Evolutionary conservation across 140 eudicot genomes (phyloP), one percentile per base, ranked within the genome.

Genomic region (Flaveria floridana): DNA sequence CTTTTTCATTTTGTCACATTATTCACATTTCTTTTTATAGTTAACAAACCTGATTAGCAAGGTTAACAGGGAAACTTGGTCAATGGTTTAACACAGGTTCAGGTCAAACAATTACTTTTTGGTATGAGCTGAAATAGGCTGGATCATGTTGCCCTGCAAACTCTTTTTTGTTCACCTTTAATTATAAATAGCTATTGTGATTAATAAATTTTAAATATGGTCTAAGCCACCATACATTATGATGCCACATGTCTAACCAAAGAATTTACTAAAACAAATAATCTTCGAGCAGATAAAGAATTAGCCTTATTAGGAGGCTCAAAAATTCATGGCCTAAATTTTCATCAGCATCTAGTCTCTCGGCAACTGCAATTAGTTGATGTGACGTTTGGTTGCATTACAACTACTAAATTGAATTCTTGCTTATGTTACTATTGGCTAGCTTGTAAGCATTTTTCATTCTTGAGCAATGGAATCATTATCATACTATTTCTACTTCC

Each of bases 401-500:
- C 64, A 52, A 13, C 59, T 5, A 52, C 59, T 52, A 70, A 28
- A 25, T 12, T 9, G n/a, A 23, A 13, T 62, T 73, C 42, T 34
- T 13, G 2, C 57, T 10, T 52, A 23, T 4, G 30, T 9, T 44
- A 53, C 21, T 53, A 53, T 53, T 53, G 1, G 46, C 62, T 61
- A 74, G 70, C 21, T 74, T 74, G 20, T 42, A 46, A 5, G 37
- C 44, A 4, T 74, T 46, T 11, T 13, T 74, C 51, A 71, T 50
- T 18, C 55, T 48, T 14, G 18, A 48, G 14, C n/a, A 48, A 48
- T 3, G 55, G 18, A 48, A 48, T 48, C 55, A 48, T 48, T 34
- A 48, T 48, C 18, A 48, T 48, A 3, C 18, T 48, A 48, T 13
- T 48, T 1, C 6, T 14, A 48, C 55, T 48, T 12, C 55, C 55